Evolutionary conservation across 1,284 basidiomycete genomes (phyloP).

Genomic region (Pseudozyma sp.): DNA sequence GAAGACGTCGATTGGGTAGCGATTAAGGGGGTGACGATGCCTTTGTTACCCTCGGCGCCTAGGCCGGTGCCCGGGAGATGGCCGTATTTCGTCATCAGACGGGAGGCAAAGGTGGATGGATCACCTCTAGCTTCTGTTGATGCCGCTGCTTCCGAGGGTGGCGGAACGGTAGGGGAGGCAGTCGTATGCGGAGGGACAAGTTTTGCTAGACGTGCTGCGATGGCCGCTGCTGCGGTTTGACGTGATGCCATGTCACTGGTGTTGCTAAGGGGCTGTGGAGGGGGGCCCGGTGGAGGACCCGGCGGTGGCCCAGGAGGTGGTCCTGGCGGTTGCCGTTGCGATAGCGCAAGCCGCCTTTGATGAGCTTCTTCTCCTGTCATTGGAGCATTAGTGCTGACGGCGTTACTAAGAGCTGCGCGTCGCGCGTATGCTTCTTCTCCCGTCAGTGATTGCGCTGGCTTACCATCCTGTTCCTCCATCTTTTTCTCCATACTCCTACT

Average conservation of each 20-base stretch:
- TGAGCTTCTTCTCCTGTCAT: slow-evolving; percentile 46
- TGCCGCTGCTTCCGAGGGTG: not conserved
- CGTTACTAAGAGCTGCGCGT: slow-evolving; percentile 24
- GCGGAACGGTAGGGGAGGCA: not conserved
- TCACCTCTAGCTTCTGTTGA: not conserved
- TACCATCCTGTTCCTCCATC: not conserved
- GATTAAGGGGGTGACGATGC: slow-evolving; percentile 51
- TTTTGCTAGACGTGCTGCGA: slow-evolving; percentile 50
- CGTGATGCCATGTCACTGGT: slow-evolving; percentile 23
- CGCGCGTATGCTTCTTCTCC: slow-evolving; percentile 47
- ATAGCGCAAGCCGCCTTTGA: slow-evolving; percentile 31
- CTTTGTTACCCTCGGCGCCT: slow-evolving; percentile 59
- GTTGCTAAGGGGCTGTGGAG: not conserved
- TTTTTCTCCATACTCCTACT: not conserved
- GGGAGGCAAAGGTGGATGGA: slow-evolving; percentile 42
- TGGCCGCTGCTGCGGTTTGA: slow-evolving; percentile 52
- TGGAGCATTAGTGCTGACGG: not conserved
- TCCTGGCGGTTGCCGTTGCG: slow-evolving; percentile 27
- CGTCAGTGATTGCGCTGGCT: slow-evolving; percentile 3
- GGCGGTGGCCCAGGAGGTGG: slow-evolving; percentile 37
- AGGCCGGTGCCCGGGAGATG: slow-evolving; percentile 59
- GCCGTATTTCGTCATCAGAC: slow-evolving; percentile 59
- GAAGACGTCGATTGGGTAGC: not conserved
- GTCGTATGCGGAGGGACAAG: not conserved
- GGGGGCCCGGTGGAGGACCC: slow-evolving; percentile 8